Evolutionary conservation across 164 flowering plant genomes (phyloP).

Genomic region (Taxillus chinensis): DNA sequence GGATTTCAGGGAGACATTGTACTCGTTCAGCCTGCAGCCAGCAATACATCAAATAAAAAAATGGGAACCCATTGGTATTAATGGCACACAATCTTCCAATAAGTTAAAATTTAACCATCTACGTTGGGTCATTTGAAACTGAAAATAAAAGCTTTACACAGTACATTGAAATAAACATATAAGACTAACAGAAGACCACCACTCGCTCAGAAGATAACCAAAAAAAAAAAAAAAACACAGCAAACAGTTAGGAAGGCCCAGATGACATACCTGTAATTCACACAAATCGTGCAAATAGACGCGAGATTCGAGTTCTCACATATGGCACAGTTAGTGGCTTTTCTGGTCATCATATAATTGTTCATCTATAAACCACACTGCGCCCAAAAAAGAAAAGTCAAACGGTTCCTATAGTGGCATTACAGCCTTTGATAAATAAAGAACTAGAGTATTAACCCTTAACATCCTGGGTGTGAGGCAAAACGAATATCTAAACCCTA

Average conservation of each 20-base stretch:
- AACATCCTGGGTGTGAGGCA: too few species aligned
- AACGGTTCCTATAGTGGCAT: too few species aligned
- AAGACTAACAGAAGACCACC: background rate
- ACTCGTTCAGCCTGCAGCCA: constrained; percentile 61
- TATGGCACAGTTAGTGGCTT: constrained; percentile 38
- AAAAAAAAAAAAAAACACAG: background rate
- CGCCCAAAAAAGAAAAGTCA: background rate
- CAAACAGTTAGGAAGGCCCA: background rate
- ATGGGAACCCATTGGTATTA: background rate
- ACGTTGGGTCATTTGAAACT: background rate
- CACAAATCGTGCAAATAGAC: constrained; percentile 63
- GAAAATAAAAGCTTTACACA: too few species aligned
- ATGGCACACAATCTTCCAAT: background rate
- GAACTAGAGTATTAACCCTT: too few species aligned
- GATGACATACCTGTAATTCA: constrained; percentile 48
- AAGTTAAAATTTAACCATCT: background rate
- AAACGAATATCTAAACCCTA: too few species aligned
- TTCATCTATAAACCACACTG: constrained; percentile 5
- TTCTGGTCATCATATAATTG: constrained; percentile 28
- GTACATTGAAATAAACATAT: too few species aligned
- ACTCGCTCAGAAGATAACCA: background rate
- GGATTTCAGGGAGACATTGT: constrained; percentile 38
- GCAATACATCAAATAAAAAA: background rate
- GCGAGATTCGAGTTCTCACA: constrained; percentile 63
- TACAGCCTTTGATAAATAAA: too few species aligned